These are phyloP conservation scores for Colletotrichum musicola DNA, from an alignment of 2,329 filamentous ascomycete genomes.

Conservation along the genomic window DNA sequence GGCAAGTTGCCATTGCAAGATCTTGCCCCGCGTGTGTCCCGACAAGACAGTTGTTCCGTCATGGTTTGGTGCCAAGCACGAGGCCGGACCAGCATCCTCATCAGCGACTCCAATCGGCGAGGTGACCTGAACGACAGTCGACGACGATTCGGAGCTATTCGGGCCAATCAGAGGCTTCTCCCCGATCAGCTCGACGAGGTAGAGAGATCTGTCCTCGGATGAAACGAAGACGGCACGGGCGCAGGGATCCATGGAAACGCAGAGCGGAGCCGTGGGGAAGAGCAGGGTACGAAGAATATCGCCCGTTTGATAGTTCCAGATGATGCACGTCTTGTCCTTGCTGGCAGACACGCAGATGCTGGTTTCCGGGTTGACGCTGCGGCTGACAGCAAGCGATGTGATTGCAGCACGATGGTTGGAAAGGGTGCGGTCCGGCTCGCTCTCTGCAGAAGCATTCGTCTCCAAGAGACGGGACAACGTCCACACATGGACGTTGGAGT, in stretches of 20 bases:
- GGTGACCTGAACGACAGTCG: conserved; percentile 68
- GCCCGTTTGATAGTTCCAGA: conserved; percentile 92
- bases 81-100: conserved; percentile 73
- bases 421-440: conserved; percentile 81
- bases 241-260: conserved; percentile 82
- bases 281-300: conserved; percentile 84
- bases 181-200: conserved; percentile 79
- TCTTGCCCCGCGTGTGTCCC: conserved; percentile 83
- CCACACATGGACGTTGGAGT: conserved; percentile 95
- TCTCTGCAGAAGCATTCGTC: conserved; percentile 64
- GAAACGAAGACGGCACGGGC: conserved; percentile 86
- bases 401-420: conserved; percentile 82
- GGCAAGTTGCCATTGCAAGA: conserved; percentile 84
- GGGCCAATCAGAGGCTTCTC: conserved; percentile 67
- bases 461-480: conserved; percentile 80
- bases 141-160: conserved; percentile 64
- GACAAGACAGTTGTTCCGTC: conserved; percentile 85
- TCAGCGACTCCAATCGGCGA: conserved; percentile 69
- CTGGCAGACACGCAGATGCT: conserved; percentile 88
- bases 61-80: conserved; percentile 81
- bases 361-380: conserved; percentile 75
- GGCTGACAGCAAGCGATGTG: conserved; percentile 72
- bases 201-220: conserved; percentile 84
- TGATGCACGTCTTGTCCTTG: conserved; percentile 87
- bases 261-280: conserved; percentile 79